Evolutionary conservation across 1,139 yeast genomes (phyloP).

Genomic region (Geotrichum europaeum): DNA sequence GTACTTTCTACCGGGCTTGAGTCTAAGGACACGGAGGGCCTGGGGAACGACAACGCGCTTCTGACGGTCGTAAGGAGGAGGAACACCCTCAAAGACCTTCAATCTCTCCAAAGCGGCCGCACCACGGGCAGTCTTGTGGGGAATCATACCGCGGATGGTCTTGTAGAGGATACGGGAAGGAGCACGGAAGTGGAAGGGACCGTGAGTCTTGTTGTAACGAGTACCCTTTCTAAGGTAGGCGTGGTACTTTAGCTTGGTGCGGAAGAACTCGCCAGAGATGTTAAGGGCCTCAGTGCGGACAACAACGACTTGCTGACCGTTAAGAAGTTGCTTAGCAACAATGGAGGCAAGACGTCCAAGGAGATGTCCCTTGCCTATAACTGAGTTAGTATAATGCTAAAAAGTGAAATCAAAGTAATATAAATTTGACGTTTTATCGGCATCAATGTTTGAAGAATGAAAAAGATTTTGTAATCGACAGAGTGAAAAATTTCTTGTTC

Average conservation of each 20-base stretch:
- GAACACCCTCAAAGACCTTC: conserved; percentile 99
- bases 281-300: conserved; percentile 98
- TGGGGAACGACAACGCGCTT: conserved; percentile 99
- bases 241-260: conserved; percentile 99
- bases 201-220: conserved; percentile 97
- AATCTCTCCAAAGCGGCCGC: conserved; percentile 99
- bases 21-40: conserved; percentile 98
- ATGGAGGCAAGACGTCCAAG: conserved; percentile 99
- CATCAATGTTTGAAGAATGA: neutral
- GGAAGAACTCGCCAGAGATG: conserved; percentile 99
- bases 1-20: conserved; percentile 99
- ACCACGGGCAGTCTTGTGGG: conserved; percentile 99
- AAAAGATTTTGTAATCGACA: neutral
- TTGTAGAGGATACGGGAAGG: conserved; percentile 99
- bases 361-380: conserved; percentile 91
- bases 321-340: conserved; percentile 96
- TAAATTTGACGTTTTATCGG: neutral
- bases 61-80: conserved; percentile 99
- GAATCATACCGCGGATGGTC: conserved; percentile 99
- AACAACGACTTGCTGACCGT: conserved; percentile 96
- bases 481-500: neutral
- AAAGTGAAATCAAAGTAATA: too few species aligned
- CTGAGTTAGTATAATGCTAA: neutral
- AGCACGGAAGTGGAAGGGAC: conserved; percentile 99
- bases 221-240: conserved; percentile 99